Base-by-base conservation (phyloP, 441 rosid genomes). In the Populus hybrid region DNA sequence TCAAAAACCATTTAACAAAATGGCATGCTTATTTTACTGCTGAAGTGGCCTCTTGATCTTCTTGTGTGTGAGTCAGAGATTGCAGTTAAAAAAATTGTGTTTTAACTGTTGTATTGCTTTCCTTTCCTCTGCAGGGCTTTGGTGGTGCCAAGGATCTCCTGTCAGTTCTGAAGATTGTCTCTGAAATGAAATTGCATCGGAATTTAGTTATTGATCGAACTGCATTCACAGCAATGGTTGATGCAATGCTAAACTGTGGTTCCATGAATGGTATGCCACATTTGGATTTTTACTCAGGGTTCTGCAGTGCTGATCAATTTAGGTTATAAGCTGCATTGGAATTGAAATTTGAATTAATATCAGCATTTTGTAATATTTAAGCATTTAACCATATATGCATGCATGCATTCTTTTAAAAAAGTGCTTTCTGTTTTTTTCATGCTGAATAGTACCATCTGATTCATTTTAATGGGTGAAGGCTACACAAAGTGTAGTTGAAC, bases 191-290 rank as follows among this genome's bases (percentile, higher is more conserved):
- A 84, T 81, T 81, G 61, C 73, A 79, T 73, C 79, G 79, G 63
- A 71, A 80, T 80, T 78, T 91, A 81, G 75, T 79, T 78, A 86
- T 90, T 77, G 93, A 91, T 82, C 85, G 91, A 77, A 87, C 88
- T 80, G 93, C 90, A 69, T 90, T 87, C 83, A 88, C 92, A 67
- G 89, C 92, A 66, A 83, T 78, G 72, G 87, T 93, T 74, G 97
- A 90, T 87, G 92, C 91, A 69, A 78, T 90, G 75, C 86, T 89
- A 24, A 80, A 81, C 79, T 93, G 93, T 76, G 90, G 94, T 40
- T 89, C 89, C 66, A 82, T 85, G 24, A 87, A 81, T 68, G 92
- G 95, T 91, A 85, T 74, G 83, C 65, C 57, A 10, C 74, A 72
- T 63, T 67, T 69, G 67, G 32, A 70, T 76, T 59, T 73, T 77